Percentiles rank a stretch among this genome's conserved stretches.
Conservation (phyloP, 148 eudicot genomes). For the Linanthus parryae region DNA sequence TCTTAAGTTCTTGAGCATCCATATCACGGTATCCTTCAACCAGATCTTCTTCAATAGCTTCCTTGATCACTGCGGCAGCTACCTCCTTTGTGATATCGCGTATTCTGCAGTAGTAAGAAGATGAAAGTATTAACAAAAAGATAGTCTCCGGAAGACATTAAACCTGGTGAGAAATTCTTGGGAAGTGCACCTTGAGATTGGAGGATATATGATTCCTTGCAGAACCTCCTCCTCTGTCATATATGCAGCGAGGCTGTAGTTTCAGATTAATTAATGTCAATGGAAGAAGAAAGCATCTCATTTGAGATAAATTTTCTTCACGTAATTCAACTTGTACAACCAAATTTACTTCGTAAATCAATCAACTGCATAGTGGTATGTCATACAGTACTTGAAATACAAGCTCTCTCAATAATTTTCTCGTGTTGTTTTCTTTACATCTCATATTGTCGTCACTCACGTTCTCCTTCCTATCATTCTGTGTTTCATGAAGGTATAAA, state of each 20-base stretch:
- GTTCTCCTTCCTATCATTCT: too few species aligned
- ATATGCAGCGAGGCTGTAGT: slow-evolving; percentile 73
- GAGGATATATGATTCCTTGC: slow-evolving; percentile 70
- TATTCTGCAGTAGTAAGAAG: slow-evolving; percentile 40
- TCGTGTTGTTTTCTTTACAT: too few species aligned
- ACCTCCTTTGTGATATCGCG: slow-evolving; percentile 94
- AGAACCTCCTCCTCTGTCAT: slow-evolving; percentile 93
- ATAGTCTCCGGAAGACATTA: neutral
- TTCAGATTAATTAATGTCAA: too few species aligned
- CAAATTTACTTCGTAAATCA: too few species aligned
- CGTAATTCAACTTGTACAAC: too few species aligned
- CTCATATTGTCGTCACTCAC: too few species aligned
- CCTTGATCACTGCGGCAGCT: slow-evolving; percentile 88
- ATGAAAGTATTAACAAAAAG: neutral
- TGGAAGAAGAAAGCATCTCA: too few species aligned
- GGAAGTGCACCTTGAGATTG: slow-evolving; percentile 66
- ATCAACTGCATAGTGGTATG: too few species aligned
- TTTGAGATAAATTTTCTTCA: too few species aligned
- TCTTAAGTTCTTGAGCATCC: slow-evolving; percentile 78
- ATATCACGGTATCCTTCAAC: slow-evolving; percentile 96
- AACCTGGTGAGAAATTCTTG: neutral
- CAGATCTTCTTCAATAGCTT: slow-evolving; percentile 86
- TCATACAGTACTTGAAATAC: too few species aligned
- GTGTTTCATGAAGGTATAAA: too few species aligned
- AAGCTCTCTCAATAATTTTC: too few species aligned